Base-by-base conservation (phyloP, 176 grass and related monocot species). In the Themeda triandra region DNA sequence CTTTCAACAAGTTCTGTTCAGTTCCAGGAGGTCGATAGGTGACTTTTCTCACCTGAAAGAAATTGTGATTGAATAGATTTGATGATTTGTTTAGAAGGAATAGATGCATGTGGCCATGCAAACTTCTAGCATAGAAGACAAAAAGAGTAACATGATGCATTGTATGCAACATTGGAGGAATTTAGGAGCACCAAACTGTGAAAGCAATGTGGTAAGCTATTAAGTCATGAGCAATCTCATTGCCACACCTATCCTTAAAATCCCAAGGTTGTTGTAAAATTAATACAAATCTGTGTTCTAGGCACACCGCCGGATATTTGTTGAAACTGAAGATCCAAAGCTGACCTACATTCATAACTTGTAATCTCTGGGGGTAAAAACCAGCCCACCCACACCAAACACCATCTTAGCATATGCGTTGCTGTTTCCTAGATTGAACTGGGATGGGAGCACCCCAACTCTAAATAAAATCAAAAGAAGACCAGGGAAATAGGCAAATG, bases 31-130 rank as follows among this genome's bases (percentile, higher is more conserved):
- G 91, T 53, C 85, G 90, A 78, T 96, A 96, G 51, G 84, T 92
- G 60, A 99, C 90, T 76, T 75, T 80, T 56, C 87, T 94, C 70
- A 96, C 90, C 96, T 99, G 83, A 66, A 98, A 88, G n/a, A 92
- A 92, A 87, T 29, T 58, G 31, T 75, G 66, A 13, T 89, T 84
- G 46, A 93, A 69, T 62, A 62, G 36, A 41, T 66, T 76, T 69
- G 21, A 65, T 51, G 72, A 75, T 8, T 28, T 33, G 63, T 36
- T 21, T 37, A 39, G 31, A 86, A 28, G 4, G n/a, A 23, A 7
- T 0, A 30, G 75, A 39, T 19, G 6, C 18, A 19, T 2, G 64
- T 28, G 44, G 40, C 53, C 13, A 49, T 49, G 42, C 14, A 4
- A 49, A 49, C 4, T 67, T 18, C 11, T 21, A 69, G 53, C 25